phyloP scores from a whole-genome alignment of 2,329 filamentous ascomycete species.

The Exophiala calicioides region DNA sequence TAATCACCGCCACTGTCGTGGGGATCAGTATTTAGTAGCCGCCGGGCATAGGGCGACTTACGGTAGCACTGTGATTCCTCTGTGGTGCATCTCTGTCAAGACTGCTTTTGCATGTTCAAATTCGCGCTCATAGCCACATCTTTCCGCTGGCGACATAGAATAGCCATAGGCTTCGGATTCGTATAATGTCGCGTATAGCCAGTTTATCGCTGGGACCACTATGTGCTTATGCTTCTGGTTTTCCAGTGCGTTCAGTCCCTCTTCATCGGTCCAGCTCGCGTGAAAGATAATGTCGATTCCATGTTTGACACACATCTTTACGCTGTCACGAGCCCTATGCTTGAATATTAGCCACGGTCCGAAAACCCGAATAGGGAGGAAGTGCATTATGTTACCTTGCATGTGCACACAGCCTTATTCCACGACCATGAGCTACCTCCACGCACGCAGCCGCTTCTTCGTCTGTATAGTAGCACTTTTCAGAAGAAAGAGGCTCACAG shows the following conservation, averaged over 20 bases:
- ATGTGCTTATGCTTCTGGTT: constrained; percentile 42
- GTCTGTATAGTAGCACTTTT: constrained; percentile 50
- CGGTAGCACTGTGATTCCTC: constrained; percentile 50
- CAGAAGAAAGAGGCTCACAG: constrained; percentile 35
- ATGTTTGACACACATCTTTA: constrained; percentile 44
- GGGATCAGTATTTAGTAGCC: constrained; percentile 42
- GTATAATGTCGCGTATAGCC: constrained; percentile 43
- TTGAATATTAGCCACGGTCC: background rate
- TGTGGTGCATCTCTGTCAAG: constrained; percentile 49
- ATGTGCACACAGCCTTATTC: constrained; percentile 44
- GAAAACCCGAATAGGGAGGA: background rate
- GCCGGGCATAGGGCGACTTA: constrained; percentile 6
- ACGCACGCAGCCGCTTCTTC: constrained; percentile 52
- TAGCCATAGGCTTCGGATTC: constrained; percentile 47
- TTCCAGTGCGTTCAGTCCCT: constrained; percentile 40
- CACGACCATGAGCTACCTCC: constrained; percentile 45
- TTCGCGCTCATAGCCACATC: constrained; percentile 48
- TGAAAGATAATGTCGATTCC: constrained; percentile 54
- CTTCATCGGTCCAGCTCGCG: constrained; percentile 47
- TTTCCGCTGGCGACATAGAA: constrained; percentile 44
- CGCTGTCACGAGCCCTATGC: constrained; percentile 45
- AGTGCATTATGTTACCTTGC: constrained; percentile 34
- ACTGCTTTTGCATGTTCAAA: constrained; percentile 42
- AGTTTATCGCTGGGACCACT: constrained; percentile 49
- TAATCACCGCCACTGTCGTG: constrained; percentile 39